Conservation (phyloP, 106 monocot species). For the Phalaenopsis aphrodite region DNA sequence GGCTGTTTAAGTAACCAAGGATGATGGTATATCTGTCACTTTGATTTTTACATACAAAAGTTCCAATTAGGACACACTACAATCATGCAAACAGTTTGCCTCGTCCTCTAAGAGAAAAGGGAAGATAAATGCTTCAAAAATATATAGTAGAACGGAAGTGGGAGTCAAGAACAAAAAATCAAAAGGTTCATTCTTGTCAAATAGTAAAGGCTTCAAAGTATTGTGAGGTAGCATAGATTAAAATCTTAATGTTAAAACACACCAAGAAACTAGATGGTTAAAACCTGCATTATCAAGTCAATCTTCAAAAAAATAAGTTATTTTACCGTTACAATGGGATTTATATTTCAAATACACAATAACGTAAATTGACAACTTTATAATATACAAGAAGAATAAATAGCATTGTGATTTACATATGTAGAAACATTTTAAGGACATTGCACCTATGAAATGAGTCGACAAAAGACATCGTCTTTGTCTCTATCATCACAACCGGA, state of each 20-base stretch:
- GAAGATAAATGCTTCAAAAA: neutral
- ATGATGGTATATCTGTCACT: neutral
- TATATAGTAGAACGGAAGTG: neutral
- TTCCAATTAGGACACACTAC: neutral
- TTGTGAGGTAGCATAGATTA: neutral
- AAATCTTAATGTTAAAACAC: neutral
- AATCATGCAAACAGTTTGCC: neutral
- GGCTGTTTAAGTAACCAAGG: neutral
- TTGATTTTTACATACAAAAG: neutral
- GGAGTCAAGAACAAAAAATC: neutral
- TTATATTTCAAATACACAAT: neutral
- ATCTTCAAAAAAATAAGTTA: neutral
- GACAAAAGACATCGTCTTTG: slow-evolving; percentile 48
- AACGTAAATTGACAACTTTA: neutral
- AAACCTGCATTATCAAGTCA: neutral
- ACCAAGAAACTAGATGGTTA: neutral
- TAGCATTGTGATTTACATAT: neutral
- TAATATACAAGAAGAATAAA: neutral
- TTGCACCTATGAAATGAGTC: slow-evolving; percentile 88
- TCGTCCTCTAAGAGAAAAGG: neutral
- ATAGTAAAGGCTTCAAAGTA: neutral
- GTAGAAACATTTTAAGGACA: neutral
- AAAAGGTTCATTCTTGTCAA: slow-evolving; percentile 1
- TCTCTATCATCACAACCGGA: slow-evolving; percentile 89
- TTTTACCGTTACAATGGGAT: neutral